Conservation (phyloP, 2,329 filamentous ascomycete genomes). For the Cordyceps cateniannulata region DNA sequence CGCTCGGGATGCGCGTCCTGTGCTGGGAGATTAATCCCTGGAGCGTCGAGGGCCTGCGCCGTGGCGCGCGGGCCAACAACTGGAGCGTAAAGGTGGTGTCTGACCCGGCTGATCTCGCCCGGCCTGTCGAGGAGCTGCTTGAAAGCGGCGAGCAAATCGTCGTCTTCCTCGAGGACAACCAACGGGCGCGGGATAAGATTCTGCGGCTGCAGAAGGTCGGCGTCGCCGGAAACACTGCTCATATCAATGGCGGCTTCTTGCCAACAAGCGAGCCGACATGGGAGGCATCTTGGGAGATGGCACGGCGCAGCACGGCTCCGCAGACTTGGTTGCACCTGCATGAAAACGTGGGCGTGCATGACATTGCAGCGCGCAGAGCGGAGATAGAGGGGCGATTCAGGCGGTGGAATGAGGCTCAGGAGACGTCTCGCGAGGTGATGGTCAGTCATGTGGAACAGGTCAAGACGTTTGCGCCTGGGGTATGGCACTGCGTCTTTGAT, state of each 20-base stretch:
- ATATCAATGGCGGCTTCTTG: constrained; percentile 59
- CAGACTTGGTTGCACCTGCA: constrained; percentile 59
- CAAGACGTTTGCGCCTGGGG: constrained; percentile 63
- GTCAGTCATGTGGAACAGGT: constrained; percentile 57
- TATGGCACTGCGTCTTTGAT: constrained; percentile 67
- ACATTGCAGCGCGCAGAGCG: constrained; percentile 39
- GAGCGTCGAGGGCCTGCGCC: constrained; percentile 74
- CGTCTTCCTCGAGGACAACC: constrained; percentile 65
- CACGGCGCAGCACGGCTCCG: constrained; percentile 20
- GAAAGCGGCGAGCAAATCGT: constrained; percentile 49
- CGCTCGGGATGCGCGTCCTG: constrained; percentile 64
- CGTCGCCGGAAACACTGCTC: constrained; percentile 34
- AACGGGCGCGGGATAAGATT: constrained; percentile 39
- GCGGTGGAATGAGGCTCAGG: constrained; percentile 24
- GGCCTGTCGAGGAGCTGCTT: constrained; percentile 31
- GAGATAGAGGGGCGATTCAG: constrained; percentile 45
- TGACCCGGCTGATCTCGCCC: constrained; percentile 30
- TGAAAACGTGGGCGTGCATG: constrained; percentile 54
- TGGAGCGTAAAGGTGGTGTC: constrained; percentile 54
- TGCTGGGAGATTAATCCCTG: constrained; percentile 90
- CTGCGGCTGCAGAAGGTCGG: constrained; percentile 29
- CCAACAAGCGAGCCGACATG: constrained; percentile 52
- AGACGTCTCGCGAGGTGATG: constrained; percentile 20
- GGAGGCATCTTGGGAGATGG: constrained; percentile 42
- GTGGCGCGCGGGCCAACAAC: constrained; percentile 65